Conservation (phyloP, 148 eudicot species). For the Rhododendron ferrugineum region DNA sequence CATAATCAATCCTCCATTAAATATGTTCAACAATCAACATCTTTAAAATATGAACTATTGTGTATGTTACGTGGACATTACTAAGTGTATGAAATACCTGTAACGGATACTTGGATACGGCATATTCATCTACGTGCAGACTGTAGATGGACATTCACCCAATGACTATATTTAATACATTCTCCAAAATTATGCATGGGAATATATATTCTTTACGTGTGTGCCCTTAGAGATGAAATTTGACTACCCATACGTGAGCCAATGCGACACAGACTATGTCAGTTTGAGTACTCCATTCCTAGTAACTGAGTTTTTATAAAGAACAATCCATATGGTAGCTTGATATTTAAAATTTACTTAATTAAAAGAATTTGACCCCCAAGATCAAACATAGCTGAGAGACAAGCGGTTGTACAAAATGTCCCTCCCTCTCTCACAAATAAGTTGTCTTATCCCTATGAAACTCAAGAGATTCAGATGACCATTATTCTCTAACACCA, state of each 20-base stretch:
- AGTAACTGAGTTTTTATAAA: background rate
- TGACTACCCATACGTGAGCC: background rate
- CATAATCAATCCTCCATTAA: background rate
- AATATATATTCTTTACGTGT: background rate
- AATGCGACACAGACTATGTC: background rate
- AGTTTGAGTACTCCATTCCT: background rate
- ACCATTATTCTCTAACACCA: too few relatives aligned
- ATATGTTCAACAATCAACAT: background rate
- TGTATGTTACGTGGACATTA: background rate
- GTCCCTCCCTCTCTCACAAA: background rate
- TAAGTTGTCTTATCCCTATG: background rate
- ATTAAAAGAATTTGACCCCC: background rate
- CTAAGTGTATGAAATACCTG: background rate
- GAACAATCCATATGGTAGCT: background rate
- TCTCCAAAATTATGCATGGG: background rate
- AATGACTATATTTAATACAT: background rate
- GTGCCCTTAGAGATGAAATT: background rate
- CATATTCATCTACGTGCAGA: background rate
- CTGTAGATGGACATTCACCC: background rate
- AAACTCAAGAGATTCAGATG: background rate
- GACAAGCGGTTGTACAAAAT: background rate
- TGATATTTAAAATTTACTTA: background rate
- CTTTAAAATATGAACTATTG: background rate
- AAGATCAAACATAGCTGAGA: background rate
- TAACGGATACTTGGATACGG: background rate